phyloP scores from a whole-genome alignment of 345 rosid species.

The Nephelium lappaceum region DNA sequence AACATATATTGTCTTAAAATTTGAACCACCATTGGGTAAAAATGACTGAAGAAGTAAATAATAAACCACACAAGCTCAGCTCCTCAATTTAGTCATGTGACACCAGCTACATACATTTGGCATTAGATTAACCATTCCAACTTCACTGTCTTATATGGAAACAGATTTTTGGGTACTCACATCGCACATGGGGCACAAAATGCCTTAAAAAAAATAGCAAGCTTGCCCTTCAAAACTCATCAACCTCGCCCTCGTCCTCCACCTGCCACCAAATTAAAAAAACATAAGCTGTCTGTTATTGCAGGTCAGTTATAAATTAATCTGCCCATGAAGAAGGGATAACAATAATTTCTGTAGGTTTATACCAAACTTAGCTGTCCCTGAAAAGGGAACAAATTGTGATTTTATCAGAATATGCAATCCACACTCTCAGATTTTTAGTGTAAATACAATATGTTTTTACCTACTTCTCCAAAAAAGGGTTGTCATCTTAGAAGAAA shows the following conservation, averaged over 20 bases:
- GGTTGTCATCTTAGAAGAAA: not conserved
- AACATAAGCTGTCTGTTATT: not conserved
- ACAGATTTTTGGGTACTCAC: not conserved
- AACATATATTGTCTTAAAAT: not conserved
- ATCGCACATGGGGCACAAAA: slow-evolving; percentile 30
- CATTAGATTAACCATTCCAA: not conserved
- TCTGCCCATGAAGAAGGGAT: not conserved
- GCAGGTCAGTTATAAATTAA: not conserved
- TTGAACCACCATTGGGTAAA: not conserved
- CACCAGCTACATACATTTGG: slow-evolving; percentile 15
- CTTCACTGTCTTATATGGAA: not conserved
- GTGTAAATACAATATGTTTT: not conserved
- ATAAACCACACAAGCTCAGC: not conserved
- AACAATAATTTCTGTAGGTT: not conserved
- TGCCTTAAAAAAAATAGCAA: slow-evolving; percentile 44
- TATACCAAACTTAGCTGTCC: not conserved
- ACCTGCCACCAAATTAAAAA: slow-evolving; percentile 36
- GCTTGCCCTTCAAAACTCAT: slow-evolving; percentile 21
- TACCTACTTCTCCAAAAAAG: not conserved
- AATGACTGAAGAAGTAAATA: not conserved
- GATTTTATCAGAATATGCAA: not conserved
- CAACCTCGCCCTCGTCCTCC: slow-evolving; percentile 66
- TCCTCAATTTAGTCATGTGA: not conserved
- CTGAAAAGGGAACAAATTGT: not conserved
- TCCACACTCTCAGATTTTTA: not conserved